Evolutionary conservation across 306 rosid species (phyloP), one percentile per base, ranked within the genome.

Genomic region (Inga oerstediana): DNA sequence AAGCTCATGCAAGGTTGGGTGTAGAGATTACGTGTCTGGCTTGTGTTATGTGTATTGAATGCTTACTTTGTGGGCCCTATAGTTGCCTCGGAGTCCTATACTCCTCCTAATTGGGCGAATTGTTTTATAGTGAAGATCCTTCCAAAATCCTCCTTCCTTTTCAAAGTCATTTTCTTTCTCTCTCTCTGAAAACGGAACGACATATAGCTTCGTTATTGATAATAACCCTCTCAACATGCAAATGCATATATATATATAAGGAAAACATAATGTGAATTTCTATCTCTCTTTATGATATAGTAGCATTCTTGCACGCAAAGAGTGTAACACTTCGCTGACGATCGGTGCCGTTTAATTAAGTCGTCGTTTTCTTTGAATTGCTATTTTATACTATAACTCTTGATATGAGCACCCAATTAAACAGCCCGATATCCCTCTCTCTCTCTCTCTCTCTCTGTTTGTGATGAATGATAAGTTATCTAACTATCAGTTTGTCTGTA

Each of bases 11-110:
- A 84, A 87, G 78, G 71, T 68, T 56, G 54, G 27, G 22, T 2
- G n/a, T 2, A 79, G 2, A 54, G 81, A 39, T 88, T 87, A 93
- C 93, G 90, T 89, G 97, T 81, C 85, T 59, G 70, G 39, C 52
- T 89, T 79, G 86, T 78, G 84, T 81, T 41, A 73, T 81, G 4
- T 39, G 17, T 12, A 16, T 49, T 79, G 4, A 46, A 3, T 46
- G 14, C 51, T 49, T 14, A 46, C 5, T 52, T 7, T 17, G 61
- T 7, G 61, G 61, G 61, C 24, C 61, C 61, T 52, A 16, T 46
- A 32, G 61, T 77, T 74, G 58, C 34, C 66, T 7, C 43, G 43
- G 43, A 39, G 8, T 39, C 43, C 43, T 39, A 39, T 8, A 5
- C 8, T 39, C 8, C 43, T 39, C 58, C 81, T 83, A 67, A 74